Evolutionary conservation across 2,329 filamentous ascomycete species (phyloP).

Genomic region (Xylariomycetidae sp.): DNA sequence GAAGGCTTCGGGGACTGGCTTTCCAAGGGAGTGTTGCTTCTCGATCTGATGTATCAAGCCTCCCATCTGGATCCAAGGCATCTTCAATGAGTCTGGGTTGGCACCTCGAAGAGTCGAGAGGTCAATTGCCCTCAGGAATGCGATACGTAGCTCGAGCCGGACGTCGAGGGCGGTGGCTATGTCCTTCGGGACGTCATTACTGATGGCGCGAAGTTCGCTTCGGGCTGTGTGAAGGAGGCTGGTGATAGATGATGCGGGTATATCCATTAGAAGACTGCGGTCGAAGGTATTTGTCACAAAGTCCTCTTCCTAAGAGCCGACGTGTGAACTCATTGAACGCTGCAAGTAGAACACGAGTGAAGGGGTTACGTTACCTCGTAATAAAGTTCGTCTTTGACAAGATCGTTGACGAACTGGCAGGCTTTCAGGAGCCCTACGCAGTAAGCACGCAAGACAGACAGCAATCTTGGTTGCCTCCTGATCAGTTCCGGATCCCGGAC

Average conservation of each 20-base stretch:
- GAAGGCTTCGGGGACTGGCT: slow-evolving; percentile 70
- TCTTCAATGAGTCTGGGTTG: slow-evolving; percentile 41
- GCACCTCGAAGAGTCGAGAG: slow-evolving; percentile 38
- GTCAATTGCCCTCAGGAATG: slow-evolving; percentile 54
- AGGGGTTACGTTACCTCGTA: slow-evolving; percentile 68
- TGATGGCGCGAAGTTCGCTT: slow-evolving; percentile 30
- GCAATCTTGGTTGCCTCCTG: slow-evolving; percentile 40
- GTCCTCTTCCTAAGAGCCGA: slow-evolving; percentile 80
- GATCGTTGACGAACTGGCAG: slow-evolving; percentile 72
- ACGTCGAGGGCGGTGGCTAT: slow-evolving; percentile 53
- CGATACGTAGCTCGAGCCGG: slow-evolving; percentile 62
- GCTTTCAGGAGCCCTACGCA: slow-evolving; percentile 80
- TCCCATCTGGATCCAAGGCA: slow-evolving; percentile 48
- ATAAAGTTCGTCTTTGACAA: slow-evolving; percentile 77
- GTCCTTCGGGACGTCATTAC: slow-evolving; percentile 25
- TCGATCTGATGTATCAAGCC: slow-evolving; percentile 51
- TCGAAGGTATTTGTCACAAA: slow-evolving; percentile 92
- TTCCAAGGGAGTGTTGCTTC: slow-evolving; percentile 57
- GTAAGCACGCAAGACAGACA: slow-evolving; percentile 73
- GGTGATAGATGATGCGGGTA: slow-evolving; percentile 54
- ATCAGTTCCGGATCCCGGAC: slow-evolving; percentile 29
- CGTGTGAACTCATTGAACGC: slow-evolving; percentile 8
- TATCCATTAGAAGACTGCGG: slow-evolving; percentile 64
- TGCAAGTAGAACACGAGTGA: background rate
- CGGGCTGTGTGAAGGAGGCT: slow-evolving; percentile 41